Evolutionary conservation across 2,329 filamentous ascomycete genomes (phyloP), one percentile per base, ranked within the genome.

Genomic region (Chaetomium sp.): DNA sequence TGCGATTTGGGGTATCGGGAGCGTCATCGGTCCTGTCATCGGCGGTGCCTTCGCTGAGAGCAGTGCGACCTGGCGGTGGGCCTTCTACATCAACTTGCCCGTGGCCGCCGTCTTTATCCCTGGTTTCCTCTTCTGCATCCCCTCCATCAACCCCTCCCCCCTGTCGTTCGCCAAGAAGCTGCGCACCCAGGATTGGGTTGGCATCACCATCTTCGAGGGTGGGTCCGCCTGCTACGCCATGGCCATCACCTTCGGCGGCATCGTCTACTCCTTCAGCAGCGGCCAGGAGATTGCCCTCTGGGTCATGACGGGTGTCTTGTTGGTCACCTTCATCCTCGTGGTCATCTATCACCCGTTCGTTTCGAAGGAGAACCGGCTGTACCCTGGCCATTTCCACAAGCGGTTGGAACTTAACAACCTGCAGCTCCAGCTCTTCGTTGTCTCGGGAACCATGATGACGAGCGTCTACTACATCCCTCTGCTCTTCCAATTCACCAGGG

Each of bases 31-130:
- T 0, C 79, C 79, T 8, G 65, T 76, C 29, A 68, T 78, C 59
- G 75, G 77, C 23, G 74, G 74, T 16, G 72, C 71, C 10, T 78
- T 79, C 42, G 65, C 74, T 5, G 72, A 72, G 5, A 73, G 69
- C n/a, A 53, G 59, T 3, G 78, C 73, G 0, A 74, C 71, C 2
- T 79, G 76, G 76, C 65, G 77, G 9, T 76, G 72, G 74, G 76
- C 75, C 0, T 83, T 82, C 66, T 85, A 85, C 70, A 81, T 85
- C 72, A 84, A 84, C 63, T 74, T 84, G 3, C 67, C 75, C 47
- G 74, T 85, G 54, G 78, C 75, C 1, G 82, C 72, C 3, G 67
- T 77, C 6, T 76, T 74, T n/a, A 75, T 77, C 0, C 83, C 82
- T 0, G 73, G 79, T 19, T 81, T 78, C 57, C 12, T 83, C 57